A percentile compares a stretch with the other conserved stretches of the same genome.
These are phyloP conservation scores for Xanthoparmelia taractica DNA, from an alignment of 495 filamentous ascomycete species.

Conservation along the genomic window DNA sequence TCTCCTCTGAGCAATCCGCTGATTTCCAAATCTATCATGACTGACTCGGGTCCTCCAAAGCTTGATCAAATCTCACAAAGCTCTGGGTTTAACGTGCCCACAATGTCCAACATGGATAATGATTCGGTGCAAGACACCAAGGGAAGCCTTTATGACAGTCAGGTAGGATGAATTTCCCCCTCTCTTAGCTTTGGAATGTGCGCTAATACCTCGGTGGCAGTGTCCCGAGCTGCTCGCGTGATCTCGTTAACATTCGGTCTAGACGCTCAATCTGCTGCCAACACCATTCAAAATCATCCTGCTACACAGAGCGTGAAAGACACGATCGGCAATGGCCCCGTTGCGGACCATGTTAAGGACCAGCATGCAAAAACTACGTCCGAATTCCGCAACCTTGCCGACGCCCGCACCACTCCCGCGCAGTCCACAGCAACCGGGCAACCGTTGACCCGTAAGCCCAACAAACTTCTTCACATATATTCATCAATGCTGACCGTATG, in stretches of 20 bases:
- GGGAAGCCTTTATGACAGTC: slow-evolving; percentile 29
- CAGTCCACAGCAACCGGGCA: slow-evolving; percentile 73
- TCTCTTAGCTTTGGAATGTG: neutral
- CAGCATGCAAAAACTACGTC: slow-evolving; percentile 60
- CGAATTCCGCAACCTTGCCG: slow-evolving; percentile 71
- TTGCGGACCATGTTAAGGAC: slow-evolving; percentile 69
- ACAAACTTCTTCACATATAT: slow-evolving; percentile 27
- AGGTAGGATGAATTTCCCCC: slow-evolving; percentile 23
- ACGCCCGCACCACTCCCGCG: slow-evolving; percentile 57
- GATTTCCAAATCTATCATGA: slow-evolving; percentile 11
- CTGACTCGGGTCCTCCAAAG: slow-evolving; percentile 22
- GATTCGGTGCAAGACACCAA: slow-evolving; percentile 27
- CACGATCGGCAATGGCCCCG: slow-evolving; percentile 45
- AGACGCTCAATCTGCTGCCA: slow-evolving; percentile 32
- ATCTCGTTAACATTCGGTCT: slow-evolving; percentile 25
- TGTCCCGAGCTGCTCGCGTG: slow-evolving; percentile 26
- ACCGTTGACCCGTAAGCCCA: slow-evolving; percentile 59
- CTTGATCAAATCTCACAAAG: slow-evolving; percentile 21
- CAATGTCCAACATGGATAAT: slow-evolving; percentile 22
- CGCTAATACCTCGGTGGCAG: slow-evolving; percentile 16
- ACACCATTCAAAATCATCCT: slow-evolving; percentile 32
- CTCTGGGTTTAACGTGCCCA: slow-evolving; percentile 22
- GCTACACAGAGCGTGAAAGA: slow-evolving; percentile 32
- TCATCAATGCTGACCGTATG: slow-evolving; percentile 16
- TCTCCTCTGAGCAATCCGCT: neutral